Conservation (phyloP, 495 filamentous ascomycete species). For the Penicillium malachiteum region DNA sequence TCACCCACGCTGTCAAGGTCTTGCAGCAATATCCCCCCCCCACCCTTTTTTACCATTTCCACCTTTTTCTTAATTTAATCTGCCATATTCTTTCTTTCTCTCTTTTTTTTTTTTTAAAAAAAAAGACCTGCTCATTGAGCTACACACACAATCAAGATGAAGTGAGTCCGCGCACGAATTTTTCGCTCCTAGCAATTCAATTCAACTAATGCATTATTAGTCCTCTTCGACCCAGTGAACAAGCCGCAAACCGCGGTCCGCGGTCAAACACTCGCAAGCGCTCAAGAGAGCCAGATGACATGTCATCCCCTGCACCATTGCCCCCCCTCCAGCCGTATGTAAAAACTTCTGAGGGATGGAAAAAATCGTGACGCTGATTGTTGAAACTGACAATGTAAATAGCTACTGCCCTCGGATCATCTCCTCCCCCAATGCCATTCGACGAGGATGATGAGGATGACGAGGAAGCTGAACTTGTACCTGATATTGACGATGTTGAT, state of each 20-base stretch:
- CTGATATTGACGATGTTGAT: constrained; percentile 89
- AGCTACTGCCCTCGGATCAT: constrained; percentile 35
- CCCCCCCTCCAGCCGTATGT: constrained; percentile 72
- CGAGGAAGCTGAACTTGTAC: constrained; percentile 66
- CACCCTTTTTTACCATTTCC: neutral
- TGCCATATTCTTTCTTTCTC: neutral
- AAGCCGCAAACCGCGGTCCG: constrained; percentile 80
- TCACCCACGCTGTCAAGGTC: constrained; percentile 4
- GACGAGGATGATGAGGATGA: constrained; percentile 72
- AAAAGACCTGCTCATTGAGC: constrained; percentile 5
- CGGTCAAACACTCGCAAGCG: constrained; percentile 71
- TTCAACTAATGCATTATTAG: constrained; percentile 38
- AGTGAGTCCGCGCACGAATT: constrained; percentile 28
- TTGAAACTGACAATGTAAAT: constrained; percentile 23
- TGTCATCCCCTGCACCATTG: constrained; percentile 61
- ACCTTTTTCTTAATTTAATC: neutral
- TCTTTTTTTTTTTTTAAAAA: too few relatives aligned
- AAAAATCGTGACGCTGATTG: neutral
- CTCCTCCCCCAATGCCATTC: constrained; percentile 54
- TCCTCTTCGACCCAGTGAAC: constrained; percentile 79
- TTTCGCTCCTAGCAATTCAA: constrained; percentile 5
- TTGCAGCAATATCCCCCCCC: constrained; percentile 6
- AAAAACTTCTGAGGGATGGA: constrained; percentile 3
- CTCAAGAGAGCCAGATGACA: constrained; percentile 75
- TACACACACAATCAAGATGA: constrained; percentile 32